Percentiles rank a stretch among this genome's conserved stretches.
Evolutionary conservation across 169 alveolate species (phyloP).

Genomic region (Plasmodium sp.): DNA sequence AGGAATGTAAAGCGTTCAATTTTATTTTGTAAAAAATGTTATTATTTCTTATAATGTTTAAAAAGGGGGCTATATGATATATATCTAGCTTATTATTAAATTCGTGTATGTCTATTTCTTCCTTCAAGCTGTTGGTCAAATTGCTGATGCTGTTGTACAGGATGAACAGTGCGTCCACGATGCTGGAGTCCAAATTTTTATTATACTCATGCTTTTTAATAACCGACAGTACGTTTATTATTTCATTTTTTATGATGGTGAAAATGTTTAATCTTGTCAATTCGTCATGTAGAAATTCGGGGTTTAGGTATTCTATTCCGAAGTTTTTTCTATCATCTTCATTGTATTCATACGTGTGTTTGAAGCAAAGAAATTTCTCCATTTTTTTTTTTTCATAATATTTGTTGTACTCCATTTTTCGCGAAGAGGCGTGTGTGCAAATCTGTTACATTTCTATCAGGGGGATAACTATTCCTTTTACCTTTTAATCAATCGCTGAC

Average conservation of each 20-base stretch:
- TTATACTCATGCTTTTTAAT: slow-evolving; percentile 71
- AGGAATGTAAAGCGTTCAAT: slow-evolving; percentile 54
- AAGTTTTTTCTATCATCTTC: background rate
- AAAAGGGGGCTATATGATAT: slow-evolving; percentile 74
- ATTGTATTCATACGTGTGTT: background rate
- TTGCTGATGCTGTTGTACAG: slow-evolving; percentile 64
- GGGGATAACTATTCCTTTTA: background rate
- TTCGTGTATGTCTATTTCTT: slow-evolving; percentile 24
- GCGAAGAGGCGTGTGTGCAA: background rate
- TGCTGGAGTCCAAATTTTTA: slow-evolving; percentile 68
- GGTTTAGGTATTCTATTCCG: background rate
- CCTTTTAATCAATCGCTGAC: background rate
- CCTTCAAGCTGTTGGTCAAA: slow-evolving; percentile 44
- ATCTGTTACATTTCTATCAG: background rate
- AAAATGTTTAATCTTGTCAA: slow-evolving; percentile 44
- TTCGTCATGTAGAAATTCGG: slow-evolving; percentile 14
- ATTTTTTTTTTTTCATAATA: slow-evolving; percentile 36
- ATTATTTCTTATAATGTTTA: slow-evolving; percentile 72
- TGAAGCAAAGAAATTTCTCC: slow-evolving; percentile 1
- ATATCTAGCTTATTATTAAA: slow-evolving; percentile 68
- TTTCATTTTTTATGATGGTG: slow-evolving; percentile 74
- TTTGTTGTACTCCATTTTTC: slow-evolving; percentile 49
- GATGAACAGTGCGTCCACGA: slow-evolving; percentile 66
- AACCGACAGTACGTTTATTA: slow-evolving; percentile 66
- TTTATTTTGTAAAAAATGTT: slow-evolving; percentile 68